These are phyloP conservation scores for Setaria italica DNA, from an alignment of 202 grass and related monocot genomes.

Conservation along the genomic window DNA sequence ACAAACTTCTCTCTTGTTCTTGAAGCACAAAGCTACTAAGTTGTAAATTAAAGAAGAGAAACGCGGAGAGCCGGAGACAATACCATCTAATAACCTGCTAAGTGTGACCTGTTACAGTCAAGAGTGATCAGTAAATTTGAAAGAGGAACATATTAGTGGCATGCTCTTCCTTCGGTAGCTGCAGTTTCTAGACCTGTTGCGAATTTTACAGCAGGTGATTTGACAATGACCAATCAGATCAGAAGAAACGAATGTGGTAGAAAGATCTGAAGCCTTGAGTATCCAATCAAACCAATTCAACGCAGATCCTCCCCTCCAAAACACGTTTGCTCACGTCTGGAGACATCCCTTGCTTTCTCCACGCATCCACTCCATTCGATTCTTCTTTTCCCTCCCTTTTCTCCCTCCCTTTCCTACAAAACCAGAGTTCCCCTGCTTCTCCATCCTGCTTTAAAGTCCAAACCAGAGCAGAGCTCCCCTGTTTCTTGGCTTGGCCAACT, in stretches of 20 bases:
- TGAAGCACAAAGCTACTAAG: no score
- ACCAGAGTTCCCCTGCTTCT: not conserved
- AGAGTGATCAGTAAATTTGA: no score
- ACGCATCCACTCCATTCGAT: conserved; percentile 51
- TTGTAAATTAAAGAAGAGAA: no score
- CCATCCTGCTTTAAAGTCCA: not conserved
- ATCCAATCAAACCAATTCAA: not conserved
- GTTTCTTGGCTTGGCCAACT: not conserved
- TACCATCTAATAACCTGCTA: no score
- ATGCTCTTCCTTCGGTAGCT: no score
- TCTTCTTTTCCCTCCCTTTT: not conserved
- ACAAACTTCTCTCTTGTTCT: no score
- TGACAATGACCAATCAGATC: not conserved
- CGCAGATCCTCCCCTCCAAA: not conserved
- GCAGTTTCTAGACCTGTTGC: not conserved
- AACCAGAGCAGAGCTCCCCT: not conserved
- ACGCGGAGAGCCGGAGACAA: no score
- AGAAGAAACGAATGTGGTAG: not conserved
- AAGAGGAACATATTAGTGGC: no score
- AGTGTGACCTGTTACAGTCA: no score
- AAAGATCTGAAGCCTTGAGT: not conserved
- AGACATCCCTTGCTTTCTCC: conserved; percentile 68
- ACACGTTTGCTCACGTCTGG: conserved; percentile 40
- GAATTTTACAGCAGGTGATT: not conserved
- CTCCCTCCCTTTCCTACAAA: conserved; percentile 34